Evolutionary conservation across 805 yeast species (phyloP).

Genomic region (Ogataea nakhonphanomensis): DNA sequence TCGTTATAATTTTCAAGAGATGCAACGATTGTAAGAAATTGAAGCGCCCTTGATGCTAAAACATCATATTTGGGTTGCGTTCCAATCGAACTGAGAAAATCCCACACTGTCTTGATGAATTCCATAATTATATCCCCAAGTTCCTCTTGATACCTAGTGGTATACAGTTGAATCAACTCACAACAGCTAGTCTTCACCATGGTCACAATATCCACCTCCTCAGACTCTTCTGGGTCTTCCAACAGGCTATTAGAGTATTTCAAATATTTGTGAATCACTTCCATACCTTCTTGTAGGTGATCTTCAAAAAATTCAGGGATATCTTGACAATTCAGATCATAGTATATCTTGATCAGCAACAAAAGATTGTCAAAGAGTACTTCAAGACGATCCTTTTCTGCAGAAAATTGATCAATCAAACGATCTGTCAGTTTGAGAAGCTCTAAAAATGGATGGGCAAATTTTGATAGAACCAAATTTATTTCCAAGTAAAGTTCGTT

Average conservation of each 20-base stretch:
- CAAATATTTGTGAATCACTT: constrained; percentile 76
- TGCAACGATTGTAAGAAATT: constrained; percentile 79
- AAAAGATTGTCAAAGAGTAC: constrained; percentile 68
- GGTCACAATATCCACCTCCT: constrained; percentile 64
- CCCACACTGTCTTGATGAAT: constrained; percentile 84
- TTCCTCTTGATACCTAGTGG: constrained; percentile 88
- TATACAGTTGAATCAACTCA: constrained; percentile 80
- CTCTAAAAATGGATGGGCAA: constrained; percentile 74
- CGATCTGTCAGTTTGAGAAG: constrained; percentile 66
- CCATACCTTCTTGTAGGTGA: constrained; percentile 72
- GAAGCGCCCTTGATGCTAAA: constrained; percentile 73
- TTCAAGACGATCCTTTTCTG: constrained; percentile 48
- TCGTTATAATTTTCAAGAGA: constrained; percentile 63
- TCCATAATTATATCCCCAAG: constrained; percentile 73
- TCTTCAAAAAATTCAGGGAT: constrained; percentile 98
- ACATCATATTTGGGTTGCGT: constrained; percentile 78
- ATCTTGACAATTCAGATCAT: constrained; percentile 95
- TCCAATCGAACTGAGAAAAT: constrained; percentile 61
- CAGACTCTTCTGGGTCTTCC: constrained; percentile 59
- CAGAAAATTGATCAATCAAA: constrained; percentile 46
- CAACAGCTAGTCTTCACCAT: constrained; percentile 77
- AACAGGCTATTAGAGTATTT: constrained; percentile 53
- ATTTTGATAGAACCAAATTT: constrained; percentile 78
- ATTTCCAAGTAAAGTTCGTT: constrained; percentile 88
- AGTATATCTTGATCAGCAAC: constrained; percentile 75